Evolutionary conservation across 345 rosid genomes (phyloP), one percentile per base, ranked within the genome.

Genomic region (Toxicodendron radicans): DNA sequence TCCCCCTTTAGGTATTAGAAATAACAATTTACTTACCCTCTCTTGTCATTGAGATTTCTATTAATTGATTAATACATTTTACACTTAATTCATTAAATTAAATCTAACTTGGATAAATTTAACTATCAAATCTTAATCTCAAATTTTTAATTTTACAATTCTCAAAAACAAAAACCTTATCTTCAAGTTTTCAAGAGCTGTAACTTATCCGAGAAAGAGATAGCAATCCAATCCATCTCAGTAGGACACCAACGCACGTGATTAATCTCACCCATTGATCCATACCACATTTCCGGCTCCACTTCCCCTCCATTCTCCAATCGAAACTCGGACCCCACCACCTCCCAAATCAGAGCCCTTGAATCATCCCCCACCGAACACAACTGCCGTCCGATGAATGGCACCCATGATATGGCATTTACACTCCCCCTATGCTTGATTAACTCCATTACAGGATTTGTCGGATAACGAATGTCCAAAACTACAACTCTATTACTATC

Each of bases 341-440:
- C 80, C 5, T 82, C 86, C 91, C 90, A 89, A 33, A 88, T 74
- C 72, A 88, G 73, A 17, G 85, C 89, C 77, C 82, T 67, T 6
- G 81, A 83, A 78, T 88, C 92, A 38, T 88, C 92, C 1, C 86
- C 87, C 0, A 63, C 92, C 2, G 92, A 85, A 70, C 90, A 86
- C 9, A 88, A 11, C 27, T 71, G 82, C 64, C 73, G 71, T 32
- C 92, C 89, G 0, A 51, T 46, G 1, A 41, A 58, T 8, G 87
- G 86, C 3, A 81, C 78, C 92, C 90, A 86, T 0, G 92, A 83
- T 51, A 87, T 69, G 0, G 86, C 88, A 64, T 84, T 89, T 0
- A 89, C 87, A 49, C 87, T 81, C 0, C 78, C 89, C 17, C 68
- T 76, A 12, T 89, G 93, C 81, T 51, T 78, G 0, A 68, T 51